Base-by-base conservation (phyloP, 768 basidiomycete species). In the Pholiota microspora region DNA sequence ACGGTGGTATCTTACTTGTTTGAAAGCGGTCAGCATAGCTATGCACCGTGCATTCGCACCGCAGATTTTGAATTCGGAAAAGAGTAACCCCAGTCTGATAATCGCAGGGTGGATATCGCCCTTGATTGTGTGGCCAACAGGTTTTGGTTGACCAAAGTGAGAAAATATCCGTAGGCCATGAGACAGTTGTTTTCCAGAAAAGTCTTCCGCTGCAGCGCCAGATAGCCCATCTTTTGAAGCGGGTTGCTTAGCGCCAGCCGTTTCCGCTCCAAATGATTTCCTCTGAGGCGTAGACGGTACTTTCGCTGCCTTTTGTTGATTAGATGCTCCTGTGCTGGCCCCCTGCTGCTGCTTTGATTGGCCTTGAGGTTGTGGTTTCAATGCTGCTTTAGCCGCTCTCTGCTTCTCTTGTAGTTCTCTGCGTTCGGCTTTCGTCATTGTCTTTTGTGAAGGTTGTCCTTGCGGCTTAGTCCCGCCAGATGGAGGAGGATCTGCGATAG, bases 21-120 rank as follows among this genome's bases (percentile, higher is more conserved):
- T 94, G 75, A 99, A 95, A 6, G 91, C 89, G 32, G 83, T 85
- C 59, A 98, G 74, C 60, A 92, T 93, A 4, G 93, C 94, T 42
- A 98, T 95, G 64, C 94, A 95, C 56, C 97, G 79, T 5, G 97
- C 96, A 70, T 99, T 98, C 12, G 94, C 91, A 7, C 97, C 97
- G 46, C 88, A 86, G 59, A 98, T 89, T 69, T 86, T 87, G 74
- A 98, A 98, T 61, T 89, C 86, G 7, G 92, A 84, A 72, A 98
- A 96, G 59, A 94, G 85, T 27, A 98, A 76, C 8, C 92, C 95
- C 7, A 98, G 83, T 49, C 89, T 80, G 54, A 94, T 75, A 61
- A 98, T 86, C 16, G 83, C 84, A 25, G 95, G 97, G 67, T 98
- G 97, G 35, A 98, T 89, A 63, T 92, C 88, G 34, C 90, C 90